Evolutionary conservation across 2,329 filamentous ascomycete genomes (phyloP), one percentile per base, ranked within the genome.

Genomic region (Aspergillus floridensis): DNA sequence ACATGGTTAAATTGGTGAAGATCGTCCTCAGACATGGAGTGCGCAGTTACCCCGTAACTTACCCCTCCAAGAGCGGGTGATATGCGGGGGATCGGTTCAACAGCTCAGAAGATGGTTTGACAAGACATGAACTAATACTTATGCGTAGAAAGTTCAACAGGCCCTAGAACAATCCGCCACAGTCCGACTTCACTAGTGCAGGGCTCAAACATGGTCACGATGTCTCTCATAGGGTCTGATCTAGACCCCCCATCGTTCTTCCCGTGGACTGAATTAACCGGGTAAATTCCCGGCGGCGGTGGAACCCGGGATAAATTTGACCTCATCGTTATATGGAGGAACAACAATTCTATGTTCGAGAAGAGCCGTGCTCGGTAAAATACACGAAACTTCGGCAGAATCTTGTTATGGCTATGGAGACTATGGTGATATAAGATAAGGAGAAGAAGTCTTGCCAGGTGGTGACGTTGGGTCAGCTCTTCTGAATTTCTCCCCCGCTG

Each of bases 281-380:
- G 66, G 56, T 58, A 68, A 65, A 61, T 62, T 62, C 59, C 62
- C 65, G 62, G 62, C 51, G 63, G 65, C 59, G 56, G 54, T 47
- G 50, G 50, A 19, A 29, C 12, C 32, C 12, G 51, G n/a, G 48
- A 32, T 53, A 24, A 31, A 50, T 19, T 58, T 58, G 46, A 50
- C 46, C 57, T 59, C 62, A 59, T 41, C 16, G 46, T 38, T 29
- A 14, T 48, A 50, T 8, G 47, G 32, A 24, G 21, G 32, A 44
- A 48, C 11, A 26, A n/a, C 26, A 21, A 21, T 16, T 22, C 22
- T 29, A 21, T 47, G 21, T 35, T 48, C 16, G 19, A 46, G n/a
- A 32, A 51, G 29, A 16, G 49, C 38, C 16, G 38, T 16, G 6
- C 16, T 44, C 38, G 38, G 38, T 44, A 44, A 44, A 44, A 44